phyloP scores from a whole-genome alignment of 2,329 filamentous ascomycete genomes.

The Sarocladiaceae sp. region DNA sequence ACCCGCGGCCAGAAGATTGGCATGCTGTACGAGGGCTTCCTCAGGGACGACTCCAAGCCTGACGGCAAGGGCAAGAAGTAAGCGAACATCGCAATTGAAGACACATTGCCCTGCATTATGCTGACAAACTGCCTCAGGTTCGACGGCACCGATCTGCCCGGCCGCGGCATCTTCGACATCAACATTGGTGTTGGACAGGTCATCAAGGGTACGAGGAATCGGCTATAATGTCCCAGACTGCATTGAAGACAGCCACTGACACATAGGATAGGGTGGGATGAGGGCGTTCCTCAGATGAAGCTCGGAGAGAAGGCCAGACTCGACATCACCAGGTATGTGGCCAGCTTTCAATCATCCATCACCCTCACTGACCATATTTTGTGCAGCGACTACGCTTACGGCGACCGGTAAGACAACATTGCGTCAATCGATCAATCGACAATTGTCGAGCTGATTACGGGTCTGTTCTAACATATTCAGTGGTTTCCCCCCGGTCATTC shows the following conservation, averaged over 20 bases:
- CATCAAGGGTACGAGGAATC: constrained; percentile 82
- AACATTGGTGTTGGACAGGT: constrained; percentile 78
- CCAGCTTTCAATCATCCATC: neutral
- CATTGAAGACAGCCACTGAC: constrained; percentile 6
- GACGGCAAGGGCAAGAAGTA: constrained; percentile 70
- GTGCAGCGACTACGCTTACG: constrained; percentile 61
- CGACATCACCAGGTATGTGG: constrained; percentile 68
- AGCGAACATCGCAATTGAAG: constrained; percentile 24
- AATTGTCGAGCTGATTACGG: too few relatives aligned
- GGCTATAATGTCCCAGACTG: too few relatives aligned
- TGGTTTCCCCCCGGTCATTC: constrained; percentile 73
- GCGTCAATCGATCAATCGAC: too few relatives aligned
- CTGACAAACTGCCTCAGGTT: constrained; percentile 57
- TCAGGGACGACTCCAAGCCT: constrained; percentile 62
- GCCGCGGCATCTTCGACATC: constrained; percentile 65
- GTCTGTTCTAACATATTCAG: constrained; percentile 32
- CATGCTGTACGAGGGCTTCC: constrained; percentile 89
- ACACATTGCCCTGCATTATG: too few relatives aligned
- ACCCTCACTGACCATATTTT: constrained; percentile 15
- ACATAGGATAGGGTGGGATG: constrained; percentile 64
- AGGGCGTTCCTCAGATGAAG: constrained; percentile 82
- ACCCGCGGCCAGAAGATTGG: constrained; percentile 66
- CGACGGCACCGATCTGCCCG: constrained; percentile 67
- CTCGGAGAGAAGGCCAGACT: constrained; percentile 86
- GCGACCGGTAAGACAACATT: constrained; percentile 56